These are phyloP conservation scores for Podosphaera leucotricha DNA, from an alignment of 2,329 filamentous ascomycete genomes.

Conservation along the genomic window DNA sequence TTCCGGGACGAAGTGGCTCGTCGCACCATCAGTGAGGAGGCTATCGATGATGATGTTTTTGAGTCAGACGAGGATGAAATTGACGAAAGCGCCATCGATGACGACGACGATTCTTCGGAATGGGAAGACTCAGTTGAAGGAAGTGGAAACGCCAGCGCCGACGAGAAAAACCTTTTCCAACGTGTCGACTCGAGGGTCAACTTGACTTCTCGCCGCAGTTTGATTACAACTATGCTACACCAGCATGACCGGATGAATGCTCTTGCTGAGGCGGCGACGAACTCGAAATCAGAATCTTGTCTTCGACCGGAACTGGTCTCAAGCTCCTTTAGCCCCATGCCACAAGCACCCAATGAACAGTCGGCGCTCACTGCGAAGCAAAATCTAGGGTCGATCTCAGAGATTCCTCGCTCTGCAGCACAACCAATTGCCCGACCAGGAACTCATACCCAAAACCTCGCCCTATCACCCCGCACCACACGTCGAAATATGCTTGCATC, in stretches of 20 bases:
- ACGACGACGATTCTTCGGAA: slow-evolving; percentile 34
- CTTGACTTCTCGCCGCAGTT: slow-evolving; percentile 61
- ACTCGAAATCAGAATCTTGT: slow-evolving; percentile 22
- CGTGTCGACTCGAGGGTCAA: slow-evolving; percentile 76
- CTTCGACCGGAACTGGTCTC: slow-evolving; percentile 23
- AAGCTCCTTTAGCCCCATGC: slow-evolving; percentile 36
- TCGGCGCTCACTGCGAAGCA: slow-evolving; percentile 18
- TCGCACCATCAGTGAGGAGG: slow-evolving; percentile 35
- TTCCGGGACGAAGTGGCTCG: slow-evolving; percentile 57
- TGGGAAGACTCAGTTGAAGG: slow-evolving; percentile 51
- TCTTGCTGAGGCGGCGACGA: slow-evolving; percentile 38
- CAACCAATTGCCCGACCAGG: slow-evolving; percentile 60
- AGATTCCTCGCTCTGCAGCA: slow-evolving; percentile 34
- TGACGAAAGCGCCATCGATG: slow-evolving; percentile 64
- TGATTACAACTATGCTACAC: slow-evolving; percentile 75
- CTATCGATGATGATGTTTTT: slow-evolving; percentile 29
- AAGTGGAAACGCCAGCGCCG: slow-evolving; percentile 60
- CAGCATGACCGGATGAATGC: slow-evolving; percentile 49
- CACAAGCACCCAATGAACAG: slow-evolving; percentile 24
- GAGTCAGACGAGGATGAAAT: slow-evolving; percentile 42
- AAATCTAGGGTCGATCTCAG: slow-evolving; percentile 16
- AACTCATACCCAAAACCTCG: slow-evolving; percentile 34
- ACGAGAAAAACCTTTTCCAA: slow-evolving; percentile 63
- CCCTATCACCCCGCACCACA: slow-evolving; percentile 75
- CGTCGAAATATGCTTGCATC: slow-evolving; percentile 88